phyloP scores from a whole-genome alignment of 345 rosid genomes.

The Lagerstroemia speciosa region DNA sequence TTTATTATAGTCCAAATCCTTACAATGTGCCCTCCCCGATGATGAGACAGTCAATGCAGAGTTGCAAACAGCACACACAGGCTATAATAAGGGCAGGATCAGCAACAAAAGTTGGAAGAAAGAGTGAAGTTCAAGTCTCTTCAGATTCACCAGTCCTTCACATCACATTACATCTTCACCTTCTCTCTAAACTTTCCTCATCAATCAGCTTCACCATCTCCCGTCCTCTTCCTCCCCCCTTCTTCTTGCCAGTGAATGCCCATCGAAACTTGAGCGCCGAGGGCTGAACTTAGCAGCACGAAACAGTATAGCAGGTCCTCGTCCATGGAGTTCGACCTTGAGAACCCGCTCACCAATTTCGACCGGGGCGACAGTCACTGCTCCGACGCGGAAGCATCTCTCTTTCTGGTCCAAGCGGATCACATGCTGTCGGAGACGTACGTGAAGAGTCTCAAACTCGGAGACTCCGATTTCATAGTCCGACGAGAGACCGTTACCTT shows the following conservation, averaged over 20 bases:
- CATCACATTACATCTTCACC: not conserved
- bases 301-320: no score
- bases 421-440: slow-evolving; percentile 55
- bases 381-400: slow-evolving; percentile 20
- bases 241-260: not conserved
- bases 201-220: not conserved
- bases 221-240: not conserved
- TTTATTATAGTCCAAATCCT: no score
- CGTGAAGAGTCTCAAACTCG: slow-evolving; percentile 24
- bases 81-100: slow-evolving; percentile 1
- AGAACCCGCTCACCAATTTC: slow-evolving; percentile 45
- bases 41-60: slow-evolving; percentile 15
- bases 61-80: slow-evolving; percentile 3
- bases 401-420: slow-evolving; percentile 49
- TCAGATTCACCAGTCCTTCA: slow-evolving; percentile 7
- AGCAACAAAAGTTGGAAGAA: not conserved
- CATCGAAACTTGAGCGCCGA: not conserved
- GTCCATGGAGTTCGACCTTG: slow-evolving; percentile 65
- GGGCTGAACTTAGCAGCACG: not conserved
- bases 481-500: slow-evolving; percentile 38
- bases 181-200: no score
- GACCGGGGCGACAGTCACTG: not conserved
- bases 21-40: no score
- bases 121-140: slow-evolving; percentile 18
- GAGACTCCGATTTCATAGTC: slow-evolving; percentile 27